Percentiles rank a stretch among this genome's conserved stretches.
Conservation (phyloP, 257 asterid genomes). For the Scutellaria barbata region DNA sequence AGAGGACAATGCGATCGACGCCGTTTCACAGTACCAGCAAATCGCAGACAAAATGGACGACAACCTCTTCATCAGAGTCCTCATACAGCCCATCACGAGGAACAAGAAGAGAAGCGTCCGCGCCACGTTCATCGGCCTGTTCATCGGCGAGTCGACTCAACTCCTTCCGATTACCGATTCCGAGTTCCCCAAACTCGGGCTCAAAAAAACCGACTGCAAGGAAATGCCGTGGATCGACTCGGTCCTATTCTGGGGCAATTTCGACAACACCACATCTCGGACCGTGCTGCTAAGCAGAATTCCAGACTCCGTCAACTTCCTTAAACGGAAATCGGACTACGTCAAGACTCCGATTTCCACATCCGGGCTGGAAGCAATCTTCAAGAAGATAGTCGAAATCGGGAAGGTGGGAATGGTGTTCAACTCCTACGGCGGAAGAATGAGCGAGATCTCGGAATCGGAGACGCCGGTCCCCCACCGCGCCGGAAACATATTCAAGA, state of each 20-base stretch:
- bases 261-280: slow-evolving; percentile 43
- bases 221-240: slow-evolving; percentile 74
- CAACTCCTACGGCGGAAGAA: slow-evolving; percentile 65
- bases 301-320: slow-evolving; percentile 41
- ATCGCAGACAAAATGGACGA: slow-evolving; percentile 39
- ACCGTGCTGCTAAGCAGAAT: slow-evolving; percentile 35
- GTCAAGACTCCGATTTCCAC: slow-evolving; percentile 51
- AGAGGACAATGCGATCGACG: slow-evolving; percentile 39
- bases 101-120: slow-evolving; percentile 39
- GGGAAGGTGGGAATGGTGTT: slow-evolving; percentile 48
- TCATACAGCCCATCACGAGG: slow-evolving; percentile 41
- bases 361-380: slow-evolving; percentile 38
- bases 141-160: slow-evolving; percentile 47
- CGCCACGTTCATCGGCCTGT: slow-evolving; percentile 50
- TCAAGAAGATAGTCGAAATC: slow-evolving; percentile 34
- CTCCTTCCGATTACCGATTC: slow-evolving; percentile 39
- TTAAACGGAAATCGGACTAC: slow-evolving; percentile 70
- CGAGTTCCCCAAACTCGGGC: slow-evolving; percentile 44
- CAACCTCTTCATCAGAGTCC: slow-evolving; percentile 47
- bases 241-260: slow-evolving; percentile 48
- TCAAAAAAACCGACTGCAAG: slow-evolving; percentile 43
- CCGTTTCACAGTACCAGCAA: slow-evolving; percentile 50
- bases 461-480: slow-evolving; percentile 67
- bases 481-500: slow-evolving; percentile 58
- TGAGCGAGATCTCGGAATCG: slow-evolving; percentile 49